Evolutionary conservation across 2,329 filamentous ascomycete species (phyloP).

Genomic region (Niveomyces coronatus): DNA sequence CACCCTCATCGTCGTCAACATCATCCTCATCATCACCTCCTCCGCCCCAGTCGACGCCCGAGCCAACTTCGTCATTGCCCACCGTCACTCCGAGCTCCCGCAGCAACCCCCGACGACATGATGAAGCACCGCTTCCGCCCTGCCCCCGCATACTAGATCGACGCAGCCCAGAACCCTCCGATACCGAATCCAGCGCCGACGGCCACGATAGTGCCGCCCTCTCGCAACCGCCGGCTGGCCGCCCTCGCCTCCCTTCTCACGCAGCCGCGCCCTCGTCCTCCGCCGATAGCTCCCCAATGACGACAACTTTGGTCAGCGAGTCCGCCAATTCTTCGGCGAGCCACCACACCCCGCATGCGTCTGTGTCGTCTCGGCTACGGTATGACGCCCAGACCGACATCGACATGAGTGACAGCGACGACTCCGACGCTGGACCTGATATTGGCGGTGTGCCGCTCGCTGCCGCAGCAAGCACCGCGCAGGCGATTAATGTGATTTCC

Average conservation of each 20-base stretch:
- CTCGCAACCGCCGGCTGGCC: background rate
- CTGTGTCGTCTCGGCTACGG: background rate
- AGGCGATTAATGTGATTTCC: slow-evolving; percentile 1
- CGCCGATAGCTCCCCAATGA: slow-evolving; percentile 1
- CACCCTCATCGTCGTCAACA: slow-evolving; percentile 6
- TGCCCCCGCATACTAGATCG: background rate
- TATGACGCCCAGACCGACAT: slow-evolving; percentile 15
- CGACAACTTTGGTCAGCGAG: background rate
- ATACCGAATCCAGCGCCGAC: background rate
- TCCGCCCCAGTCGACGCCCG: too few species aligned
- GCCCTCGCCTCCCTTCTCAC: background rate
- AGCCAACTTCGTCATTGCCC: slow-evolving; percentile 6
- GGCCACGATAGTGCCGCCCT: background rate
- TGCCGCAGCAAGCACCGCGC: background rate
- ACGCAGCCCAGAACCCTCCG: slow-evolving; percentile 1
- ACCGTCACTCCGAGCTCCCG: background rate
- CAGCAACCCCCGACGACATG: slow-evolving; percentile 3
- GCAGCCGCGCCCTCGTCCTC: background rate
- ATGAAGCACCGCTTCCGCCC: background rate
- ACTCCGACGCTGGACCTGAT: slow-evolving; percentile 10
- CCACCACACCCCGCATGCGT: background rate
- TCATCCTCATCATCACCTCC: too few species aligned
- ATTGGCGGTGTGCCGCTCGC: slow-evolving; percentile 5
- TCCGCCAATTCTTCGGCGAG: background rate
- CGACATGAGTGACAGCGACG: slow-evolving; percentile 4